Evolutionary conservation across 1,139 yeast species (phyloP), one percentile per base, ranked within the genome.

Genomic region (Blastobotrys aristatus): DNA sequence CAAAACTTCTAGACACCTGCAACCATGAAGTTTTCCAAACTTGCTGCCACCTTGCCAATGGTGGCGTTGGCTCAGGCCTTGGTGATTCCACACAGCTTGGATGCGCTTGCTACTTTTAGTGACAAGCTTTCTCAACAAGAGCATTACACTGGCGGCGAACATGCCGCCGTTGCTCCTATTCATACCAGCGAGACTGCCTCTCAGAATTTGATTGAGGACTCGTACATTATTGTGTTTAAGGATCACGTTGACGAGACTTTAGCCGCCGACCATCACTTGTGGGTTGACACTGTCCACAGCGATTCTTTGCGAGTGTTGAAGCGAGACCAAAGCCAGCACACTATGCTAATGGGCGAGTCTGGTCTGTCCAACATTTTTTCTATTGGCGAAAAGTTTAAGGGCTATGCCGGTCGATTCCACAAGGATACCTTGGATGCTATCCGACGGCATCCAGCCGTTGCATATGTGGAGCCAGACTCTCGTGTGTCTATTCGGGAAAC

Each of bases 141-240:
- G 26, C 57, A 53, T 35, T 58, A 56, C 21, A 24, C 26, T 11
- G 16, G 20, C 30, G 59, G 53, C 35, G 59, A 57, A 24, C 49
- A 50, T 30, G 51, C 46, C 41, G 44, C 41, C 21, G 50, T 47
- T 32, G 75, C 73, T 26, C 78, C 80, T 26, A 57, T 77, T 42
- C 55, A 74, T 54, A 66, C 71, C 40, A 59, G 70, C 44, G 71
- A 68, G 47, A 56, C 67, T 40, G 72, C 71, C 51, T 60, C 65
- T 34, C 70, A 75, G 50, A 76, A 78, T 56, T 59, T 76, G 46
- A 77, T 87, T 57, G 85, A 89, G 44, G 79, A 85, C 72, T 81
- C 84, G 63, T 89, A 86, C 71, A 85, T 89, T 53, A 67, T 82
- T 53, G 88, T 86, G 43, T 79, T 87, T 70, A 87, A 86, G 73